A percentile compares a stretch with the other conserved stretches of the same genome.
Conservation (phyloP, 768 basidiomycete genomes). For the Collybia sordida region DNA sequence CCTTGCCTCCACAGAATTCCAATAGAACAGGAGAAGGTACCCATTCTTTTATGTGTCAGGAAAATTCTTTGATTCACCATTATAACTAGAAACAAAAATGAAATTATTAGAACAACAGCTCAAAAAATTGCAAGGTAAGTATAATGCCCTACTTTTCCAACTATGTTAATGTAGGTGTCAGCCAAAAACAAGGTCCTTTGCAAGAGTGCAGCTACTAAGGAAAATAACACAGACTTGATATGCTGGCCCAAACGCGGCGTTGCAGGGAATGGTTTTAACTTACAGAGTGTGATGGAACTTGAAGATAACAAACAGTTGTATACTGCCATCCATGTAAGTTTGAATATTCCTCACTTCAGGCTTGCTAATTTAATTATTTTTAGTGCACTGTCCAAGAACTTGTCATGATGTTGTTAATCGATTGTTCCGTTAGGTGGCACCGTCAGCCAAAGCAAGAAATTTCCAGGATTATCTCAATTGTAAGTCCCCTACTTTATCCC, state of each 20-base stretch:
- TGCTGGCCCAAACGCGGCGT: neutral
- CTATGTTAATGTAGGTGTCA: neutral
- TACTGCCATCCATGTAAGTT: neutral
- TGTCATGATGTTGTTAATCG: neutral
- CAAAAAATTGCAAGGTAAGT: neutral
- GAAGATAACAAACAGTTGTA: neutral
- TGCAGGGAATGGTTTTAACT: neutral
- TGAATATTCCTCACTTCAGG: too few species aligned
- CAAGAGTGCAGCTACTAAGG: neutral
- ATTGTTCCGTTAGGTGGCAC: neutral
- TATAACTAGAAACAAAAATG: neutral
- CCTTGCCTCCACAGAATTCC: neutral
- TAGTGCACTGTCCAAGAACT: neutral
- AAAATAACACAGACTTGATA: neutral
- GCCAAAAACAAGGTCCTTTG: neutral
- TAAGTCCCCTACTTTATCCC: too few species aligned
- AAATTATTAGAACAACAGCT: neutral
- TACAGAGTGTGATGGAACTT: neutral
- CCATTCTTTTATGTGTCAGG: too few species aligned
- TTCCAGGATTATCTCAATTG: neutral
- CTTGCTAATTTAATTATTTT: neutral
- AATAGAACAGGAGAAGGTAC: neutral
- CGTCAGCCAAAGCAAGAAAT: neutral
- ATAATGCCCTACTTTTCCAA: neutral
- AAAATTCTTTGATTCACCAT: neutral